Base-by-base conservation (phyloP, 108 stramenopile species). In the Epithemia pelagica region DNA sequence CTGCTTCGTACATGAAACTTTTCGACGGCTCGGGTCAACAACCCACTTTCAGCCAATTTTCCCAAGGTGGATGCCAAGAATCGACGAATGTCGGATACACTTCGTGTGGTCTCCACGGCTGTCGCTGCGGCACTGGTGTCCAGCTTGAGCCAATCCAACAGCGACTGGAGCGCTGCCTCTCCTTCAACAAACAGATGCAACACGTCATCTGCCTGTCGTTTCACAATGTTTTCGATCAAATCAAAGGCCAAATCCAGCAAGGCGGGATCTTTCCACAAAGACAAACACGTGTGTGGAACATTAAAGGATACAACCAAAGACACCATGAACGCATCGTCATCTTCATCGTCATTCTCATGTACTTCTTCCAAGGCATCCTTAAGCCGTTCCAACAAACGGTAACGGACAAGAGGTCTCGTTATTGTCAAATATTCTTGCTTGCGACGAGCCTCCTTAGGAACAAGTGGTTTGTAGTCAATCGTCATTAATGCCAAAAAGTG, bases 91-190 rank as follows among this genome's bases (percentile, higher is more conserved):
- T 85, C 75, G 20, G 61, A 57, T 54, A 65, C 69, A 29, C 71
- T 59, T 0, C 67, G 57, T 10, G 51, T 21, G 23, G 74, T 52
- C 30, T 71, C 68, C 2, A 69, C 66, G 18, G 59, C 15, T 26
- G 66, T 59, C 18, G 62, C 23, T 10, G 37, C 65, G 29, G 62
- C 32, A 28, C 54, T 28, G 20, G 52, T 52, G 37, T 83, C 69
- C 3, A 76, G 51, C 53, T 82, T 84, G 55, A 92, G 73, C 62
- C 84, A 59, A 64, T 89, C 86, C 33, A 92, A 84, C 52, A 92
- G 60, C 18, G 86, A 70, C 31, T 77, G 29, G 5, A 89, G 33
- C 15, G 90, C 73, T 33, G 71, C 68, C 58, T 85, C 75, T 54
- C 79, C 77, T 27, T 72, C 72, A 18, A 88, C 74, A 32, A 91